phyloP scores from a whole-genome alignment of 2,329 filamentous ascomycete genomes.

The Sporothrix phasma region DNA sequence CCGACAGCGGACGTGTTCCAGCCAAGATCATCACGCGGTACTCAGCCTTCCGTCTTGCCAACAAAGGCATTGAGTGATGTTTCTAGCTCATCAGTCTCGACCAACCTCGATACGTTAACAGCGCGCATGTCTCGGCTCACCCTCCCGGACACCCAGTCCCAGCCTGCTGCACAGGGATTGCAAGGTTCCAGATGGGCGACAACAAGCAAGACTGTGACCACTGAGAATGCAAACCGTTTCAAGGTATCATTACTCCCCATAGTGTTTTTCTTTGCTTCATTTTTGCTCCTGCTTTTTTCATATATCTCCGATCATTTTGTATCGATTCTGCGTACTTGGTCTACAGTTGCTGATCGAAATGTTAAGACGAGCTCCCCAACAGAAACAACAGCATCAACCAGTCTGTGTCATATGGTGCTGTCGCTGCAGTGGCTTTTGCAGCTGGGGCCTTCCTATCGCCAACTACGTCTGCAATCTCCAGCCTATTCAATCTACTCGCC shows the following conservation, averaged over 20 bases:
- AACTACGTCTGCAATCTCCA: not conserved
- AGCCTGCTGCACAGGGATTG: not conserved
- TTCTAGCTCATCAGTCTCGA: not conserved
- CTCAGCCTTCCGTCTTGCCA: not conserved
- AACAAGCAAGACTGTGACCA: not conserved
- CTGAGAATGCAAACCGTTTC: slow-evolving; percentile 5
- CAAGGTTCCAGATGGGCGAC: slow-evolving; percentile 14
- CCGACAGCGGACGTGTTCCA: not conserved
- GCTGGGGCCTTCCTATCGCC: not conserved
- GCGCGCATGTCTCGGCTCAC: not conserved
- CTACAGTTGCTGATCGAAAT: slow-evolving; percentile 6
- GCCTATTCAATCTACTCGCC: not conserved
- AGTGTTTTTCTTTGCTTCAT: not conserved
- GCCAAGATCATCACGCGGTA: not conserved
- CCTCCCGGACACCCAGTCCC: not conserved
- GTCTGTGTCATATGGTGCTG: not conserved
- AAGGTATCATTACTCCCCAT: slow-evolving; percentile 10
- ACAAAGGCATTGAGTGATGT: not conserved
- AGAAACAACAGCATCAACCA: not conserved
- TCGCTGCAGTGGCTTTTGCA: not conserved
- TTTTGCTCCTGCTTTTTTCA: too few relatives aligned
- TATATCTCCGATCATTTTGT: not conserved
- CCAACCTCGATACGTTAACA: not conserved
- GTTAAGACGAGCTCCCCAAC: not conserved
- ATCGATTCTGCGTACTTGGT: not conserved